These are phyloP conservation scores for Chaetomiaceae sp. DNA, from an alignment of 2,329 filamentous ascomycete species.

Conservation along the genomic window DNA sequence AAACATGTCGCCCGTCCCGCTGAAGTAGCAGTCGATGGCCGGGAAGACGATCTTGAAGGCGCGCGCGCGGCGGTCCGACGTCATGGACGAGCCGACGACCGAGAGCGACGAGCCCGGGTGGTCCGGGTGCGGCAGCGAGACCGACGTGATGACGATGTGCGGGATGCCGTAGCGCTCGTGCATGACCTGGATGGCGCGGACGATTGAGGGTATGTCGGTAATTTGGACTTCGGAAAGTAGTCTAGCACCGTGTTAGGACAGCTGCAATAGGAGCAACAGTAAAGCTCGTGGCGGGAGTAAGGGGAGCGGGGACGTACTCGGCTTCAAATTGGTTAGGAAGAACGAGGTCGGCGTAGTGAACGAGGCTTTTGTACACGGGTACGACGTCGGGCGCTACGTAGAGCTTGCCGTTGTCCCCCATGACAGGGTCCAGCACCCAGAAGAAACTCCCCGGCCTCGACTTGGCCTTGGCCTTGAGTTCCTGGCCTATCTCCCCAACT, in stretches of 20 bases:
- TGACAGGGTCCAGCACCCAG: constrained; percentile 96
- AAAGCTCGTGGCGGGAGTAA: no score
- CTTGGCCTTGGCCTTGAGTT: constrained; percentile 62
- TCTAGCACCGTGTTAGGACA: constrained; percentile 45
- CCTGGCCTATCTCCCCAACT: constrained; percentile 76
- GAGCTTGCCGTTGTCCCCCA: constrained; percentile 89
- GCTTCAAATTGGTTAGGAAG: constrained; percentile 96
- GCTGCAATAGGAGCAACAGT: no score
- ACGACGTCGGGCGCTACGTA: constrained; percentile 92
- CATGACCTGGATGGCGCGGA: constrained; percentile 66
- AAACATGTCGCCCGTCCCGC: constrained; percentile 97
- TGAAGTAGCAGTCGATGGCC: constrained; percentile 87
- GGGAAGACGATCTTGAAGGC: constrained; percentile 85
- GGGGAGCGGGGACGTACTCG: constrained; percentile 58
- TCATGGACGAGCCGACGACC: constrained; percentile 71
- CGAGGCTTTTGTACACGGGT: constrained; percentile 75
- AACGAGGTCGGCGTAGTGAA: constrained; percentile 81
- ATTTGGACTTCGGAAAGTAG: constrained; percentile 82
- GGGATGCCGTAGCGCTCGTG: constrained; percentile 72
- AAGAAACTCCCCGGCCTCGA: constrained; percentile 73
- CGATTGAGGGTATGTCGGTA: constrained; percentile 64
- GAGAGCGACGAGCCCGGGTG: constrained; percentile 51
- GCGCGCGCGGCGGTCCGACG: constrained; percentile 58
- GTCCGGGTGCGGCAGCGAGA: constrained; percentile 57
- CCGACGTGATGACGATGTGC: constrained; percentile 88